These are phyloP conservation scores for Tylopilus plumbeoviolaceoides DNA, from an alignment of 768 basidiomycete species.

Conservation along the genomic window DNA sequence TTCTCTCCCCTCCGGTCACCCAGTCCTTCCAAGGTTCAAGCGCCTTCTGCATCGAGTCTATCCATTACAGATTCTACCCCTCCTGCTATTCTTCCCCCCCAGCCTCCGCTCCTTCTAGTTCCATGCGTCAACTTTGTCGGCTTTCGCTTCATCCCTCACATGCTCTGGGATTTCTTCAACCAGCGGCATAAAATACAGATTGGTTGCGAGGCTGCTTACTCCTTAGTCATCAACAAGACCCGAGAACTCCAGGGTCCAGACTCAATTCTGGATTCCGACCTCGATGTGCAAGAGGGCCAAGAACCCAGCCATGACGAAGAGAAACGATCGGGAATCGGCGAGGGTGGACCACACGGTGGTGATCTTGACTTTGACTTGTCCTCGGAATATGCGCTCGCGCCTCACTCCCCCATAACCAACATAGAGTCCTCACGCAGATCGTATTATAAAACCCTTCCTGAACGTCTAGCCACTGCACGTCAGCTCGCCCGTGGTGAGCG, in stretches of 20 bases:
- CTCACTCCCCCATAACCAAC: slow-evolving; percentile 53
- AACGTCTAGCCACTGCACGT: slow-evolving; percentile 66
- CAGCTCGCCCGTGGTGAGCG: slow-evolving; percentile 69
- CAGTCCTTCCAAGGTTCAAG: slow-evolving; percentile 16
- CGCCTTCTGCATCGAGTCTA: slow-evolving; percentile 15
- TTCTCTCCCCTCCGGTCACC: slow-evolving; percentile 32
- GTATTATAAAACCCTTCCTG: slow-evolving; percentile 71
- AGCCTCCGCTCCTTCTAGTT: slow-evolving; percentile 78
- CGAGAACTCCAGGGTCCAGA: slow-evolving; percentile 52
- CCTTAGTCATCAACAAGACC: slow-evolving; percentile 57
- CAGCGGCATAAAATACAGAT: slow-evolving; percentile 73
- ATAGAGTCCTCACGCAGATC: slow-evolving; percentile 66
- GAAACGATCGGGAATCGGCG: not conserved
- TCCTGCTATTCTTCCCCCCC: slow-evolving; percentile 57
- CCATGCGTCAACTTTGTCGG: slow-evolving; percentile 75
- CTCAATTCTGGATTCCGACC: slow-evolving; percentile 14
- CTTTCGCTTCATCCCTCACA: slow-evolving; percentile 76
- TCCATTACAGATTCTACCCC: slow-evolving; percentile 40
- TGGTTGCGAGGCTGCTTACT: slow-evolving; percentile 81
- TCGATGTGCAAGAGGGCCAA: slow-evolving; percentile 16
- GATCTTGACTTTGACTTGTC: slow-evolving; percentile 75
- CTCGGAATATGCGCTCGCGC: slow-evolving; percentile 66
- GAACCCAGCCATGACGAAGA: slow-evolving; percentile 9
- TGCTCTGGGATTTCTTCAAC: slow-evolving; percentile 93
- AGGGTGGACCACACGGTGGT: slow-evolving; percentile 24